Percentiles rank a stretch among this genome's conserved stretches.
Evolutionary conservation across 805 yeast species (phyloP).

Genomic region (Candida germanica): DNA sequence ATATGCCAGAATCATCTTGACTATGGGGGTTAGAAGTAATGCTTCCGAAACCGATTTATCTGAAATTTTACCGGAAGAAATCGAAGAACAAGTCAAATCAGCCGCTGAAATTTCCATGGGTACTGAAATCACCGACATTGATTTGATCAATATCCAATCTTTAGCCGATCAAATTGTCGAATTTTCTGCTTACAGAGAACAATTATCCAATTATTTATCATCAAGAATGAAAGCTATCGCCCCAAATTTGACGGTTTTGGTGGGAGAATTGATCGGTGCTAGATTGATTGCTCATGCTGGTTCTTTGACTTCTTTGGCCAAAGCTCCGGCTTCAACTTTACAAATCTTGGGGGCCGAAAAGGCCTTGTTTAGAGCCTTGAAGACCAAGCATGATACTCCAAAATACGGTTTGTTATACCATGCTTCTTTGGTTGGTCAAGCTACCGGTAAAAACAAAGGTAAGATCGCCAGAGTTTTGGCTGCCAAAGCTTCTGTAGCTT

Average conservation of each 20-base stretch:
- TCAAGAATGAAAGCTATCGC: conserved; percentile 99
- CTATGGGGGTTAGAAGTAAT: conserved; percentile 91
- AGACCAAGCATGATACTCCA: conserved; percentile 98
- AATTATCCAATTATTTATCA: conserved; percentile 83
- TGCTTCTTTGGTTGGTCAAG: conserved; percentile 96
- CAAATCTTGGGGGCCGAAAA: conserved; percentile 99
- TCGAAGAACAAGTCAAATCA: conserved; percentile 65
- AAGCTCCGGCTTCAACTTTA: conserved; percentile 97
- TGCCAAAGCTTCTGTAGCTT: conserved; percentile 95
- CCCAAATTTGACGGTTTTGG: conserved; percentile 91
- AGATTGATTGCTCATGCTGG: conserved; percentile 97
- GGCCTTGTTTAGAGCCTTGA: conserved; percentile 96
- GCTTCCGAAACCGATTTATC: conserved; percentile 83
- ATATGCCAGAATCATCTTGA: conserved; percentile 87
- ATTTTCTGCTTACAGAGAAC: conserved; percentile 95
- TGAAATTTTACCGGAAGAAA: conserved; percentile 45
- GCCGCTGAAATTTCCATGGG: conserved; percentile 99
- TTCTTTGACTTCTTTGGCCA: conserved; percentile 87
- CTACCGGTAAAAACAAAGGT: conserved; percentile 97
- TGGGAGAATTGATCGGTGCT: conserved; percentile 98
- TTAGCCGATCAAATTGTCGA: conserved; percentile 96
- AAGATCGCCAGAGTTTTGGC: conserved; percentile 98
- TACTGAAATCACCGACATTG: conserved; percentile 93
- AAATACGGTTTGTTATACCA: conserved; percentile 96
- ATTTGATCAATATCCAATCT: conserved; percentile 81